Evolutionary conservation across 129 eudicot species (phyloP).

Genomic region (Chrysanthemum lavandulifolium): DNA sequence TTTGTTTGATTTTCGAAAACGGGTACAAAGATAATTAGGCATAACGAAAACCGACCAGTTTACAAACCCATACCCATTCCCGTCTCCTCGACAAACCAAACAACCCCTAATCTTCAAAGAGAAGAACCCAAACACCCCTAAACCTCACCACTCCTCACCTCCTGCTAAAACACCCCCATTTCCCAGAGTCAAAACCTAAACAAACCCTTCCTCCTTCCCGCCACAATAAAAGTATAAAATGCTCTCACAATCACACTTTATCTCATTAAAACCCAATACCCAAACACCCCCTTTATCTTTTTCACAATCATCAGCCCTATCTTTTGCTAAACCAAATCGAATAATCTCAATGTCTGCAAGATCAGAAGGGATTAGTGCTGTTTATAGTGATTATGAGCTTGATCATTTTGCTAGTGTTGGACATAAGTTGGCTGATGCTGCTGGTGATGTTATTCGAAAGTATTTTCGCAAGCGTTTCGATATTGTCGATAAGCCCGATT

Average conservation of each 20-base stretch:
- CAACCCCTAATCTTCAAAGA: too few species aligned
- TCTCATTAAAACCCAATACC: conserved; percentile 30
- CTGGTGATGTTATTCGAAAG: conserved; percentile 88
- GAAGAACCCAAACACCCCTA: too few species aligned
- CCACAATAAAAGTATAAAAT: conserved; percentile 32
- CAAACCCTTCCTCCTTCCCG: conserved; percentile 27
- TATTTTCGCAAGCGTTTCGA: conserved; percentile 86
- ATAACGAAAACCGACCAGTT: too few species aligned
- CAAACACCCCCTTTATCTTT: conserved; percentile 11
- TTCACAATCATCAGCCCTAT: conserved; percentile 27
- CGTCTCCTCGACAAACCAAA: too few species aligned
- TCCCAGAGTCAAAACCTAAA: background rate
- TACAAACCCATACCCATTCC: too few species aligned
- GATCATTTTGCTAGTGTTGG: conserved; percentile 59
- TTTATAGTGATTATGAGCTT: conserved; percentile 42
- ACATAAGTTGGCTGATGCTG: conserved; percentile 75
- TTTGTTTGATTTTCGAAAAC: too few species aligned
- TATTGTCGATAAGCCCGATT: conserved; percentile 76
- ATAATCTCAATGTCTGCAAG: conserved; percentile 30
- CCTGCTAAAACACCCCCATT: background rate
- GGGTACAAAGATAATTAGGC: too few species aligned
- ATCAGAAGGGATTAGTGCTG: conserved; percentile 20
- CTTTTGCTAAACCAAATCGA: conserved; percentile 18
- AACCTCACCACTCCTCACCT: too few species aligned
- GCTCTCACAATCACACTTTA: conserved; percentile 45